Conservation (phyloP, 2,329 filamentous ascomycete genomes). For the Aspergillus luchuensis region DNA sequence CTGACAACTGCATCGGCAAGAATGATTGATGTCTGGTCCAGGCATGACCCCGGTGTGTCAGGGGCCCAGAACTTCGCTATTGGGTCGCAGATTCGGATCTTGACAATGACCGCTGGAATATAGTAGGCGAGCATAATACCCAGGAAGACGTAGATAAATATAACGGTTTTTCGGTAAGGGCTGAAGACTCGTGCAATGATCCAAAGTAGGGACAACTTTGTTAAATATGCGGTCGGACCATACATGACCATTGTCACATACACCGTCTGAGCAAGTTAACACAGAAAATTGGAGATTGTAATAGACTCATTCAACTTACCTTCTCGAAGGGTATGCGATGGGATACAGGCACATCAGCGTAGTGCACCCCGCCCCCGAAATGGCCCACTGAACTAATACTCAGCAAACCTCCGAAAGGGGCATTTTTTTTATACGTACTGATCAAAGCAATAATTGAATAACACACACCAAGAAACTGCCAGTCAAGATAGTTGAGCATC, state of each 20-base stretch:
- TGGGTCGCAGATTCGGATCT: conserved; percentile 47
- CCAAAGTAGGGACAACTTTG: conserved; percentile 49
- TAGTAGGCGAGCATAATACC: conserved; percentile 45
- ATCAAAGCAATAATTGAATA: conserved; percentile 29
- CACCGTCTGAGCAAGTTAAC: conserved; percentile 31
- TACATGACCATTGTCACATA: conserved; percentile 52
- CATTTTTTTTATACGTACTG: conserved; percentile 18
- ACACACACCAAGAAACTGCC: conserved; percentile 23
- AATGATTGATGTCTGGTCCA: conserved; percentile 45
- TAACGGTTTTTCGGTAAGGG: conserved; percentile 42
- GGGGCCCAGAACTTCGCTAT: conserved; percentile 46
- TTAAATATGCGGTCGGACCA: conserved; percentile 47
- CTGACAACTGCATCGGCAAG: conserved; percentile 60
- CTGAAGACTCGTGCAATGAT: conserved; percentile 50
- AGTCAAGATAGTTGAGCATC: neutral
- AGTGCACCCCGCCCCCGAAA: conserved; percentile 43
- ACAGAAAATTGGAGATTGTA: neutral
- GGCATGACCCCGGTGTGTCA: conserved; percentile 23
- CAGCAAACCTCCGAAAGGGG: conserved; percentile 5
- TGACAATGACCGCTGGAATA: conserved; percentile 45
- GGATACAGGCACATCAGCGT: conserved; percentile 34
- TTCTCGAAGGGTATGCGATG: conserved; percentile 40
- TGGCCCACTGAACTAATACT: conserved; percentile 28
- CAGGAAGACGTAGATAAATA: conserved; percentile 45
- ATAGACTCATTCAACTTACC: conserved; percentile 23